phyloP scores from a whole-genome alignment of 495 filamentous ascomycete genomes.

The Talaromyces trachyspermus region DNA sequence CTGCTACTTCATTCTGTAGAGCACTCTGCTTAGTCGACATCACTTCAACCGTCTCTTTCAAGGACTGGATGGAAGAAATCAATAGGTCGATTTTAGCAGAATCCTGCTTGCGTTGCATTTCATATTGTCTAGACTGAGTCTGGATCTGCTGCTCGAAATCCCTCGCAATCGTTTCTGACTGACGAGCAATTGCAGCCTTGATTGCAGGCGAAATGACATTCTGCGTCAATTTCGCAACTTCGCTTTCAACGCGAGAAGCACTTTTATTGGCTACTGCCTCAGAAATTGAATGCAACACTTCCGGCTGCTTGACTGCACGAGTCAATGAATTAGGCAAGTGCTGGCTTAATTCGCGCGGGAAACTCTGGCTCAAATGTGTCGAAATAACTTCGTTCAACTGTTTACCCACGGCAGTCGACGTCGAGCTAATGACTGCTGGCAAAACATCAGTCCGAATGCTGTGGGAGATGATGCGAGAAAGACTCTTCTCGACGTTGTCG shows the following conservation, averaged over 20 bases:
- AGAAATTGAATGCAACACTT: slow-evolving; percentile 59
- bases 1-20: slow-evolving; percentile 53
- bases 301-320: slow-evolving; percentile 55
- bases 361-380: slow-evolving; percentile 37
- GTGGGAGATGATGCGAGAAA: slow-evolving; percentile 59
- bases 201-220: slow-evolving; percentile 58
- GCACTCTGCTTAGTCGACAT: slow-evolving; percentile 60
- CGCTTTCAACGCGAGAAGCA: slow-evolving; percentile 56
- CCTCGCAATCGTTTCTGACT: slow-evolving; percentile 50
- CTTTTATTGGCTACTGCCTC: slow-evolving; percentile 63
- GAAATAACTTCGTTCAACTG: slow-evolving; percentile 49
- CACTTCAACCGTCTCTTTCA: slow-evolving; percentile 64
- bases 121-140: slow-evolving; percentile 55
- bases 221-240: slow-evolving; percentile 55
- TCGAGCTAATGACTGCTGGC: slow-evolving; percentile 45
- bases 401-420: slow-evolving; percentile 49
- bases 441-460: slow-evolving; percentile 61
- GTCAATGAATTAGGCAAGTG: slow-evolving; percentile 48
- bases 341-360: slow-evolving; percentile 50
- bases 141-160: slow-evolving; percentile 61
- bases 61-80: slow-evolving; percentile 57
- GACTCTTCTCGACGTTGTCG: slow-evolving; percentile 78
- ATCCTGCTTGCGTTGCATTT: slow-evolving; percentile 64
- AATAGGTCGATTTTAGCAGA: slow-evolving; percentile 77
- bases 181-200: slow-evolving; percentile 48